Conservation (phyloP, 2,329 filamentous ascomycete genomes). For the Curvularia spicifera region DNA sequence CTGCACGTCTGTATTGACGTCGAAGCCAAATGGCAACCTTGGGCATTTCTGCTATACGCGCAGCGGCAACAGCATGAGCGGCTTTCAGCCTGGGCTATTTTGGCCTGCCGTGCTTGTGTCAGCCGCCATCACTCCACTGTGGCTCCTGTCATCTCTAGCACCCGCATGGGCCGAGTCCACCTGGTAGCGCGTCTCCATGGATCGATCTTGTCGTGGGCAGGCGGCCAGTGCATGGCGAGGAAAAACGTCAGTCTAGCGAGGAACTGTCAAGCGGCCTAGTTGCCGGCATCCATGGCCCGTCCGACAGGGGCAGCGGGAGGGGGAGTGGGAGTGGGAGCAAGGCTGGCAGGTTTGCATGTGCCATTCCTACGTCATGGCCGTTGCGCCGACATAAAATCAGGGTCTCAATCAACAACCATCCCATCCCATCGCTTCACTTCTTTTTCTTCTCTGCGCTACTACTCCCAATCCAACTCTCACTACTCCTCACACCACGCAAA, state of each 20-base stretch:
- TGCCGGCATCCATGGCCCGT: conserved; percentile 3
- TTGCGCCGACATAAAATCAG: conserved; percentile 22
- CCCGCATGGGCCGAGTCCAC: not conserved
- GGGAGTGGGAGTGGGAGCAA: conserved; percentile 2
- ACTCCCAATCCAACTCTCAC: conserved; percentile 5
- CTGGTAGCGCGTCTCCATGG: not conserved
- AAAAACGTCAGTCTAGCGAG: conserved; percentile 1
- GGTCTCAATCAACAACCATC: conserved; percentile 10
- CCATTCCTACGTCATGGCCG: conserved; percentile 26
- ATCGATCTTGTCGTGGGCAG: not conserved
- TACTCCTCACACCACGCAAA: conserved; percentile 5
- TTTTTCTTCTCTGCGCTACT: conserved; percentile 6
- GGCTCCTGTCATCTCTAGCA: conserved; percentile 6
- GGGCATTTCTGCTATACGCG: not conserved
- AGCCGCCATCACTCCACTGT: not conserved
- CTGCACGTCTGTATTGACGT: conserved; percentile 19
- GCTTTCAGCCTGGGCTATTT: not conserved
- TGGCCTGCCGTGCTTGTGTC: not conserved
- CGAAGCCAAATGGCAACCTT: not conserved
- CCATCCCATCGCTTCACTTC: conserved; percentile 7
- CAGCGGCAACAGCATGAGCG: not conserved
- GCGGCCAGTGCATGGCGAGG: not conserved
- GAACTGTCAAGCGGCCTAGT: conserved; percentile 2
- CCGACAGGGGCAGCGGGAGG: conserved; percentile 7
- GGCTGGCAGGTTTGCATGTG: conserved; percentile 20